Evolutionary conservation across 345 rosid genomes (phyloP).

Genomic region (Eucalyptus cloeziana): DNA sequence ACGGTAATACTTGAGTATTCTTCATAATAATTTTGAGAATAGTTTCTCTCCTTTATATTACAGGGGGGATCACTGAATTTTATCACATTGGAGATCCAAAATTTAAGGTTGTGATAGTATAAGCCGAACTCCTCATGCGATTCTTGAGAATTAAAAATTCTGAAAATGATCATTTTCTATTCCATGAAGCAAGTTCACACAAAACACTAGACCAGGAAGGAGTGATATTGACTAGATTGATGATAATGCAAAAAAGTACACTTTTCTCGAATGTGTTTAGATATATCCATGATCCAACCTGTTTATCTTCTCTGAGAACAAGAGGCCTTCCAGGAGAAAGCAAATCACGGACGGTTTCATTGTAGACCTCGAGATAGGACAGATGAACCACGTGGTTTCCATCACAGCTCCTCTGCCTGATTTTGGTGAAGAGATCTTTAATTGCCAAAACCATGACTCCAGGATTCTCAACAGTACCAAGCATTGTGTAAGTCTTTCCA

Average conservation of each 20-base stretch:
- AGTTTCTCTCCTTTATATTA: not conserved
- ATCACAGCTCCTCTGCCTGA: slow-evolving; percentile 80
- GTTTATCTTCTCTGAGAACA: slow-evolving; percentile 87
- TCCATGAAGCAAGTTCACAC: not conserved
- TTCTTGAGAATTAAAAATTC: not conserved
- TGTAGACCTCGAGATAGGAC: slow-evolving; percentile 91
- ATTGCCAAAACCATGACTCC: slow-evolving; percentile 99
- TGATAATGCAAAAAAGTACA: not conserved
- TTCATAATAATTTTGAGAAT: not conserved
- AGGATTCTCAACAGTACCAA: slow-evolving; percentile 81
- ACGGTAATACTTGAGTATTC: not conserved
- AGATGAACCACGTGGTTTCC: slow-evolving; percentile 87
- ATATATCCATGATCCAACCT: slow-evolving; percentile 17
- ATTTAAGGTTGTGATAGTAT: not conserved
- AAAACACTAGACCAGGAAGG: not conserved
- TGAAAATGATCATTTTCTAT: not conserved
- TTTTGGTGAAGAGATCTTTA: slow-evolving; percentile 75
- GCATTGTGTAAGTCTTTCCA: slow-evolving; percentile 93
- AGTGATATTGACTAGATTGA: not conserved
- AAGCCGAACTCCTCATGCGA: not conserved
- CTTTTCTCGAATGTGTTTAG: not conserved
- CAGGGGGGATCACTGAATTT: not conserved
- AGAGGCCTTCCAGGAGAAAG: slow-evolving; percentile 97
- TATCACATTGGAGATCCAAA: not conserved
- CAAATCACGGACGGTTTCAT: slow-evolving; percentile 89